Conservation (phyloP, 257 asterid genomes). For the Nicotiana obtusifolia region DNA sequence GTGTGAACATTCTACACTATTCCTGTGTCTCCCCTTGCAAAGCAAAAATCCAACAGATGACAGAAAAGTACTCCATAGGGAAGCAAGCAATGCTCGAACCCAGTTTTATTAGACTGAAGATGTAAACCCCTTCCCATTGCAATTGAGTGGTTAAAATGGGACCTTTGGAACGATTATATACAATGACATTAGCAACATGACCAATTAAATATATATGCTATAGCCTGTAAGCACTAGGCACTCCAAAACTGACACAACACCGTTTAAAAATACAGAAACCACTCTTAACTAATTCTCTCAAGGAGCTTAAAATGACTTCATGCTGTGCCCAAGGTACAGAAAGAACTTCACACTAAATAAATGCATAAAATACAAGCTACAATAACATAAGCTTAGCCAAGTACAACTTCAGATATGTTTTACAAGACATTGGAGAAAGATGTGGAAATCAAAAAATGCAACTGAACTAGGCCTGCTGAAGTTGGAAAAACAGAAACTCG, state of each 20-base stretch:
- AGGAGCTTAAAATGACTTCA: not conserved
- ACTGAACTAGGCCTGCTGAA: not conserved
- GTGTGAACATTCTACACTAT: not conserved
- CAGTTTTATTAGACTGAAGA: not conserved
- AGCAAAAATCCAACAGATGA: not conserved
- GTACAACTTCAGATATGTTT: not conserved
- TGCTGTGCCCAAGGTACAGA: not conserved
- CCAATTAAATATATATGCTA: not conserved
- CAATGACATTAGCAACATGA: not conserved
- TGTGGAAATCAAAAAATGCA: not conserved
- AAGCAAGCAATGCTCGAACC: not conserved
- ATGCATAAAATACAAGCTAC: not conserved
- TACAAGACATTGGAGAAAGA: not conserved
- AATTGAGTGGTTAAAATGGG: not conserved
- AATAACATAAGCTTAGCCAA: not conserved
- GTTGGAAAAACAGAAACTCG: slow-evolving; percentile 4
- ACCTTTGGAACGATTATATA: not conserved
- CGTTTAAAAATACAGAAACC: not conserved
- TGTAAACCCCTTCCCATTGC: not conserved
- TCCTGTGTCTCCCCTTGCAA: not conserved
- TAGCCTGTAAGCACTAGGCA: not conserved
- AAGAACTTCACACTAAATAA: not conserved
- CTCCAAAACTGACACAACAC: not conserved
- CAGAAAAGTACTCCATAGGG: not conserved
- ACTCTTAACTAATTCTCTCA: not conserved